These are phyloP conservation scores for Spathaspora hagerdaliae DNA, from an alignment of 805 yeast species.

Conservation along the genomic window DNA sequence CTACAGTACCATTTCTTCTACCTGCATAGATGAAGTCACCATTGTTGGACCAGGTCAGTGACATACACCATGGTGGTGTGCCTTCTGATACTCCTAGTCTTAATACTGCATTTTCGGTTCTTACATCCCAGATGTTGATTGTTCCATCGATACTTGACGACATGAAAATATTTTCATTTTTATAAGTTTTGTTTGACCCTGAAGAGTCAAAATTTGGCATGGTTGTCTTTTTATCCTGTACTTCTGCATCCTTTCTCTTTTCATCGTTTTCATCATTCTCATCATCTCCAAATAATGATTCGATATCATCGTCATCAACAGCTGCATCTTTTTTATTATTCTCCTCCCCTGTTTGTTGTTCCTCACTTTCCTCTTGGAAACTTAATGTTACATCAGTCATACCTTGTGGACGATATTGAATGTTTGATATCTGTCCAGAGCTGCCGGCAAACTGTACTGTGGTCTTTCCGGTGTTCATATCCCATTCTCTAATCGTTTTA, in stretches of 20 bases:
- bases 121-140: slow-evolving; percentile 75
- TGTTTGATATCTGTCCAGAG: slow-evolving; percentile 74
- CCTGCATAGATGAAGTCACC: slow-evolving; percentile 83
- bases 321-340: background rate
- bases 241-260: slow-evolving; percentile 8
- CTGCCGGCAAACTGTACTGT: slow-evolving; percentile 48
- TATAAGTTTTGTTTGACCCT: slow-evolving; percentile 19
- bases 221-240: slow-evolving; percentile 10
- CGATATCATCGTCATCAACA: slow-evolving; percentile 14
- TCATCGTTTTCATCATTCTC: slow-evolving; percentile 34
- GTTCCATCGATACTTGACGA: slow-evolving; percentile 83
- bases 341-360: background rate
- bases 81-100: slow-evolving; percentile 54
- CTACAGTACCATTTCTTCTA: slow-evolving; percentile 83
- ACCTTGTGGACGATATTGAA: slow-evolving; percentile 67
- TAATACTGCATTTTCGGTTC: slow-evolving; percentile 45
- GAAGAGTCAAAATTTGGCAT: slow-evolving; percentile 10
- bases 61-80: slow-evolving; percentile 92
- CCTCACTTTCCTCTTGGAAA: slow-evolving; percentile 15
- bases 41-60: slow-evolving; percentile 81
- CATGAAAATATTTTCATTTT: slow-evolving; percentile 55
- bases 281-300: slow-evolving; percentile 18
- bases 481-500: slow-evolving; percentile 76
- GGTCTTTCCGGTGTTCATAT: slow-evolving; percentile 65
- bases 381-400: slow-evolving; percentile 39